Evolutionary conservation across 1,284 basidiomycete genomes (phyloP).

Genomic region (Bjerkandera adusta): DNA sequence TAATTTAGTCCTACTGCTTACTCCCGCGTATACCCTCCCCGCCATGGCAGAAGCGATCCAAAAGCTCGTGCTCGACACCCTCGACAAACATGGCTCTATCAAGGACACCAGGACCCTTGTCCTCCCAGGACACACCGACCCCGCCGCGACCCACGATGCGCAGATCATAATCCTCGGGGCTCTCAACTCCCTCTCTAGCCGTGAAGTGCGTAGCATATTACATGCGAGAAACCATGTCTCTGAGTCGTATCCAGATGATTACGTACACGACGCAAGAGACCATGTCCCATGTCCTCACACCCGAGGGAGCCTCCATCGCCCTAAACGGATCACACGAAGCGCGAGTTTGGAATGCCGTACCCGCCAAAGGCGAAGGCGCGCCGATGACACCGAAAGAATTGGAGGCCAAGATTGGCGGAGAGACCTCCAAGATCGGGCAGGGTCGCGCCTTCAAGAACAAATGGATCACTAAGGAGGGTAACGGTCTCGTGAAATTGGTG

Average conservation of each 20-base stretch:
- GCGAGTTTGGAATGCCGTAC: slow-evolving; percentile 86
- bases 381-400: slow-evolving; percentile 69
- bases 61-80: slow-evolving; percentile 72
- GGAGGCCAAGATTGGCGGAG: slow-evolving; percentile 76
- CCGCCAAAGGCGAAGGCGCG: slow-evolving; percentile 62
- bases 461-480: slow-evolving; percentile 93
- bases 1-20: slow-evolving; percentile 1
- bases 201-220: slow-evolving; percentile 62
- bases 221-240: slow-evolving; percentile 15
- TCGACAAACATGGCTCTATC: slow-evolving; percentile 61
- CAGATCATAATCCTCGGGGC: slow-evolving; percentile 86
- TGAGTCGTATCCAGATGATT: slow-evolving; percentile 68
- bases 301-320: slow-evolving; percentile 81
- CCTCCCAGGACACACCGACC: slow-evolving; percentile 61
- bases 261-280: slow-evolving; percentile 79
- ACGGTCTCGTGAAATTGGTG: slow-evolving; percentile 84
- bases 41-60: slow-evolving; percentile 77
- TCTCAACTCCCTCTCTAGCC: slow-evolving; percentile 83
- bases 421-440: slow-evolving; percentile 89
- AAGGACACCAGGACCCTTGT: slow-evolving; percentile 73
- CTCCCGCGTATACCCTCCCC: slow-evolving; percentile 1
- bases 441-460: slow-evolving; percentile 96
- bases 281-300: slow-evolving; percentile 69
- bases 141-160: slow-evolving; percentile 64
- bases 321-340: slow-evolving; percentile 90